These are phyloP conservation scores for Fremontodendron californicum DNA, from an alignment of 345 rosid species.

Conservation along the genomic window DNA sequence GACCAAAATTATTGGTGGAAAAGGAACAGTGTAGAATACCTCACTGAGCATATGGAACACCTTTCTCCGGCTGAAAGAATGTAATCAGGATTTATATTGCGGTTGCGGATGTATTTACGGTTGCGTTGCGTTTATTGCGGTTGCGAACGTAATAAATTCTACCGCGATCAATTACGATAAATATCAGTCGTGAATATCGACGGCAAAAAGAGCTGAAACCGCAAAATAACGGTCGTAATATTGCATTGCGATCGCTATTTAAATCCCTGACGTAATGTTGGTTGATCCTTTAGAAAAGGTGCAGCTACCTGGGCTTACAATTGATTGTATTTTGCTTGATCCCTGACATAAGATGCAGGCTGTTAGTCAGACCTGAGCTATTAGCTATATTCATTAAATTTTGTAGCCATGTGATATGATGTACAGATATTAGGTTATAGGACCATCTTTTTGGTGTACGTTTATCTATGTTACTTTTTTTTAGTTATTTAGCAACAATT, in stretches of 20 bases:
- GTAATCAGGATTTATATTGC: no score
- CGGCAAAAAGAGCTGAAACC: no score
- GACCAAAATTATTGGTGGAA: constrained; percentile 31
- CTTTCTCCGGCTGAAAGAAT: constrained; percentile 21
- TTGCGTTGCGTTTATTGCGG: no score
- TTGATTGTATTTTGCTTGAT: not conserved
- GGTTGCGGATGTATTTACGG: no score
- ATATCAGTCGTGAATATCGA: no score
- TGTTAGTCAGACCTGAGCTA: not conserved
- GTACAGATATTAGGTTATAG: not conserved
- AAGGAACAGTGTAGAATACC: constrained; percentile 9
- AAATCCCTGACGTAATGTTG: no score
- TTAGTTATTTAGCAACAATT: not conserved
- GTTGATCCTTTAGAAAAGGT: no score
- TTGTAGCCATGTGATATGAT: not conserved
- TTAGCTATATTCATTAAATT: not conserved
- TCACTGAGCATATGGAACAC: constrained; percentile 19
- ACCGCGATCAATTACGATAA: no score
- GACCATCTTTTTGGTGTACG: not conserved
- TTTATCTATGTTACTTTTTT: no score
- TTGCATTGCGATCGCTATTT: no score
- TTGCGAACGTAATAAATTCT: no score
- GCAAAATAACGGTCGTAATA: no score
- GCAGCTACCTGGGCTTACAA: not conserved
- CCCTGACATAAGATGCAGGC: not conserved